Conservation (phyloP, 306 rosid genomes). For the Castanopsis chinensis region DNA sequence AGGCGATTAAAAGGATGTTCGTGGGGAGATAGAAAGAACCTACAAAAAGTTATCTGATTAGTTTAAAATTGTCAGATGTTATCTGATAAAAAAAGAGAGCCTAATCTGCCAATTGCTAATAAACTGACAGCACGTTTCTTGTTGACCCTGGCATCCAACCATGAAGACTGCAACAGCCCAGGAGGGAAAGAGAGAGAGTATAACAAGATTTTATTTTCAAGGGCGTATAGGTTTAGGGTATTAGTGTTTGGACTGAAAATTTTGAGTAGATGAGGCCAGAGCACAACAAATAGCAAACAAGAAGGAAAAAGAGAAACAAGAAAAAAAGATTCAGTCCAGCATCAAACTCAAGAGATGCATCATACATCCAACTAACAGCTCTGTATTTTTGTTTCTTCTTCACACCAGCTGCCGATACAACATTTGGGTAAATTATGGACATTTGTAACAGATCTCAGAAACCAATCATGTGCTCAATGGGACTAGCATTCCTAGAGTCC, state of each 20-base stretch:
- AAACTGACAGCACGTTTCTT: background rate
- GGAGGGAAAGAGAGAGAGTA: constrained; percentile 1
- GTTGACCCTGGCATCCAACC: background rate
- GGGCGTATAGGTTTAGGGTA: too few species aligned
- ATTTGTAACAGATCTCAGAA: background rate
- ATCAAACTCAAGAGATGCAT: too few species aligned
- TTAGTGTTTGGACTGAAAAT: too few species aligned
- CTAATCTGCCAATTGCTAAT: background rate
- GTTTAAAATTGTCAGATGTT: constrained; percentile 2
- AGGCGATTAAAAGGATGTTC: constrained; percentile 84
- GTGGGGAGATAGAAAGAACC: constrained; percentile 90
- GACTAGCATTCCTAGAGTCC: background rate
- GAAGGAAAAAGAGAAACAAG: too few species aligned
- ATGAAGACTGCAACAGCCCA: background rate
- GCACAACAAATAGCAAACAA: too few species aligned
- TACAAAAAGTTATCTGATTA: constrained; percentile 36
- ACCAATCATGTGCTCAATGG: background rate
- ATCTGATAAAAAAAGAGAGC: background rate
- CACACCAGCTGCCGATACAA: too few species aligned
- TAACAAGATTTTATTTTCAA: background rate
- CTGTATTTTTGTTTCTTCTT: too few species aligned
- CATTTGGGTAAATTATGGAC: background rate
- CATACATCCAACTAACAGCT: too few species aligned
- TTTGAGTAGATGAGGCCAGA: too few species aligned
- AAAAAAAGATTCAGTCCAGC: too few species aligned